Conservation (phyloP, 352 stramenopile species). For the Phytophthora litchii region DNA sequence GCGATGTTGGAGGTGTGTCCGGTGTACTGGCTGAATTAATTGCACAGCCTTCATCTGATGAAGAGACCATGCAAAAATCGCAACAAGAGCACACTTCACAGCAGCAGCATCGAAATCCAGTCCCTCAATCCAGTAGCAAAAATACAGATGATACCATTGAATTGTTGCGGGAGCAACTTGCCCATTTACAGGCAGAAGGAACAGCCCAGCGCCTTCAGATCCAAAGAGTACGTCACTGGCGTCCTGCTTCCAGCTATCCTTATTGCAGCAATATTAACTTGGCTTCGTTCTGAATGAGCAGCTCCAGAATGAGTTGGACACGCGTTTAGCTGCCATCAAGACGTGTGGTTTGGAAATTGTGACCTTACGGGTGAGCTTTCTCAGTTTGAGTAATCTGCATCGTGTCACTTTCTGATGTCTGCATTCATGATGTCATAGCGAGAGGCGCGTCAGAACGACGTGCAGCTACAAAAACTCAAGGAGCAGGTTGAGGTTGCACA, state of each 20-base stretch:
- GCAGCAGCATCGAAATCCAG: not conserved
- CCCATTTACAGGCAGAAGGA: conserved; percentile 55
- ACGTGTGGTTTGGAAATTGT: conserved; percentile 71
- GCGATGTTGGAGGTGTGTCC: conserved; percentile 71
- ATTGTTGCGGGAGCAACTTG: conserved; percentile 50
- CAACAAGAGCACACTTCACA: conserved; percentile 8
- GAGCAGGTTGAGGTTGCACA: conserved; percentile 34
- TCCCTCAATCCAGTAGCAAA: not conserved
- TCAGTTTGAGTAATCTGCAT: not conserved
- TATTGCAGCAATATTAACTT: conserved; percentile 5
- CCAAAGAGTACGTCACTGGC: conserved; percentile 33
- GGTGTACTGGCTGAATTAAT: conserved; percentile 52
- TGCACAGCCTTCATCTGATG: conserved; percentile 11
- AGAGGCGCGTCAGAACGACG: conserved; percentile 54
- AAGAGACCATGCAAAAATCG: not conserved
- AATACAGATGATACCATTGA: conserved; percentile 5
- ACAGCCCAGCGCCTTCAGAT: conserved; percentile 53
- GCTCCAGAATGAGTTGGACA: conserved; percentile 69
- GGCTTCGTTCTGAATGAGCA: conserved; percentile 21
- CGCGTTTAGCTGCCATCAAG: conserved; percentile 55
- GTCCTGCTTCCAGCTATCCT: not conserved
- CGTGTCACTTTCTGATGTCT: not conserved
- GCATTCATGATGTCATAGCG: conserved; percentile 34
- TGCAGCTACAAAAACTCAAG: conserved; percentile 43
- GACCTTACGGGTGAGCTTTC: conserved; percentile 45